Base-by-base conservation (phyloP, 2,329 filamentous ascomycete genomes). In the Emergomyces africanus region DNA sequence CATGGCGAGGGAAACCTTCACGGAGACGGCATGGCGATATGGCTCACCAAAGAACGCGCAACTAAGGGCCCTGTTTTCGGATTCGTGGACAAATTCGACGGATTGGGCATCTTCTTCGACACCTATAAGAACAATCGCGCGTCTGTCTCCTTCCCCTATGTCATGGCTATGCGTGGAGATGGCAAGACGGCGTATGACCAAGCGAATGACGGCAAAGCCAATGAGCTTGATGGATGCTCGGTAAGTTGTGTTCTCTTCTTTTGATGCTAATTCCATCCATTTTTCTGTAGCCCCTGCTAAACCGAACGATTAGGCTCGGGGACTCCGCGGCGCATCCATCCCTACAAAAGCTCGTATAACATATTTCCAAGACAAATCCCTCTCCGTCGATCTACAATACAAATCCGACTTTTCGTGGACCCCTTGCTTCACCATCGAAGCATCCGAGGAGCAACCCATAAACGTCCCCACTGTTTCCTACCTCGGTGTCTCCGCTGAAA, bases 71-170 rank as follows among this genome's bases (percentile, higher is more conserved):
- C 85, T 12, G 92, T 99, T 42, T 99, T 99, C 74, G 94, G 94
- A 56, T 86, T 86, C 65, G 79, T 81, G 35, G 92, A 99, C 76
- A 83, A 83, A 64, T 99, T 97, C 67, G 92, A 99, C 73, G 94
- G 94, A 4, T 81, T 99, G 53, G 94, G 90, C 58, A 82, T 99
- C 74, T 97, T 96, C 78, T 83, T 99, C 77, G 94, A 99, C 72
- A 99, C 94, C 50, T 99, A 99, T 81, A 99, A 99, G 84, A 99
- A 99, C 79, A 96, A 96, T 78, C 85, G 94, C 15, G 92, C 94
- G 0, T 94, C 94, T 49, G 87, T 90, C 48, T 88, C 96, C 53
- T 99, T 99, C 76, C 94, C 94, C 56, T 96, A 96, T 71, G 87
- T 99, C 68, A 96, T 97, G 91, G 92, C 91, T 63, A 97, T 97